Evolutionary conservation across 805 yeast genomes (phyloP).

Genomic region (Candida taoyuanica): DNA sequence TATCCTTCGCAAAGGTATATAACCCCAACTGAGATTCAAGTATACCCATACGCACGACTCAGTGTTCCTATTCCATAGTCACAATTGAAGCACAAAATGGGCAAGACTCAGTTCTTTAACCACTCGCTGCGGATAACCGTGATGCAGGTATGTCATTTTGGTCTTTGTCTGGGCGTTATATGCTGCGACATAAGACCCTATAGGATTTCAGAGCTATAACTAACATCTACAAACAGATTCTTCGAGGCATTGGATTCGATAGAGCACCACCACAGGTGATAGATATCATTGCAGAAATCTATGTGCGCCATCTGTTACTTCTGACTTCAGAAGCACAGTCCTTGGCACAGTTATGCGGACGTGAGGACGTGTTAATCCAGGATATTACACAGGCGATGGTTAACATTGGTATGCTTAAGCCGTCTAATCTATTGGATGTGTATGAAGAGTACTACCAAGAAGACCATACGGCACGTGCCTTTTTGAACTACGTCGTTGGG

Average conservation of each 20-base stretch:
- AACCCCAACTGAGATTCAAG: too few species aligned
- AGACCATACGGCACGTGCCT: slow-evolving; percentile 43
- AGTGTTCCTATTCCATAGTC: too few species aligned
- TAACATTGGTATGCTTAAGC: slow-evolving; percentile 57
- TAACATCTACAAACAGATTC: slow-evolving; percentile 35
- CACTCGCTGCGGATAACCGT: slow-evolving; percentile 44
- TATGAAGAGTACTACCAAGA: slow-evolving; percentile 45
- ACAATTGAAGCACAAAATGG: slow-evolving; percentile 9
- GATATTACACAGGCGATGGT: slow-evolving; percentile 73
- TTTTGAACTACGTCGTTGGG: slow-evolving; percentile 54
- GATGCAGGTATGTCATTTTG: slow-evolving; percentile 35
- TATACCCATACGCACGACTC: too few species aligned
- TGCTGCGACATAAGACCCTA: too few species aligned
- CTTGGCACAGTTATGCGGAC: slow-evolving; percentile 44
- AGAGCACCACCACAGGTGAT: slow-evolving; percentile 65
- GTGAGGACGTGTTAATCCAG: slow-evolving; percentile 46
- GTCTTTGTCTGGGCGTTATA: too few species aligned
- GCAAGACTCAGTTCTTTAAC: slow-evolving; percentile 39
- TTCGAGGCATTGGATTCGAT: slow-evolving; percentile 83
- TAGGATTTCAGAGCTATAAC: too few species aligned
- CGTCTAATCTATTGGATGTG: slow-evolving; percentile 50
- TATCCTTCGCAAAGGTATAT: too few species aligned
- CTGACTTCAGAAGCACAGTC: slow-evolving; percentile 46
- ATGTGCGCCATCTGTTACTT: slow-evolving; percentile 56
- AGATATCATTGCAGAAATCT: slow-evolving; percentile 74